These are phyloP conservation scores for Irpex sp. DNA, from an alignment of 1,284 basidiomycete species.

Conservation along the genomic window DNA sequence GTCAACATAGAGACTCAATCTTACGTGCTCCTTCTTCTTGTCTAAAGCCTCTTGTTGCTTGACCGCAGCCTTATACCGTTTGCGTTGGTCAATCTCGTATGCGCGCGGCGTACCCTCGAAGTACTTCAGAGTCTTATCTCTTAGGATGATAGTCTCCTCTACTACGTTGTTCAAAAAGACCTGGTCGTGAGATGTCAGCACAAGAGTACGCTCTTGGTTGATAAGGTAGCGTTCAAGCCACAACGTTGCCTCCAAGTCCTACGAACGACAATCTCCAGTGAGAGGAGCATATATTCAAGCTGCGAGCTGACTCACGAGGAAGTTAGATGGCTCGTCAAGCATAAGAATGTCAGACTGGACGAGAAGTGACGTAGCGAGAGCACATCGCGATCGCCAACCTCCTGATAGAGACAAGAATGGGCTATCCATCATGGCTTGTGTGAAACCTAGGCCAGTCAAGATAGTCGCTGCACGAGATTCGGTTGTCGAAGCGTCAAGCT, in stretches of 20 bases:
- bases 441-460: constrained; percentile 65
- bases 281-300: neutral
- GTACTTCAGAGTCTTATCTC: constrained; percentile 52
- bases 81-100: constrained; percentile 47
- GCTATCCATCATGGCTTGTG: constrained; percentile 41
- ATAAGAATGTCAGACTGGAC: constrained; percentile 29
- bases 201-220: constrained; percentile 45
- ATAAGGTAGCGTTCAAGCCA: constrained; percentile 65
- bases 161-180: constrained; percentile 64
- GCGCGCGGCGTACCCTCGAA: constrained; percentile 61
- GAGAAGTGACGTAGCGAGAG: constrained; percentile 75
- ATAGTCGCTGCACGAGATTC: constrained; percentile 56
- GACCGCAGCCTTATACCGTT: constrained; percentile 46
- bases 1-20: neutral
- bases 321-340: constrained; percentile 12
- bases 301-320: constrained; percentile 2
- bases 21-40: constrained; percentile 39
- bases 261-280: neutral
- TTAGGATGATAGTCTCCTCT: constrained; percentile 66
- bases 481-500: constrained; percentile 31
- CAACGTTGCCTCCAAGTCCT: constrained; percentile 47
- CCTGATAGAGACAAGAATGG: constrained; percentile 55
- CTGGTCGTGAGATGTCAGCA: constrained; percentile 72
- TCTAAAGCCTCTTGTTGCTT: constrained; percentile 54
- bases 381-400: constrained; percentile 69